Base-by-base conservation (phyloP, 352 stramenopile species). In the Phytophthora citricola region DNA sequence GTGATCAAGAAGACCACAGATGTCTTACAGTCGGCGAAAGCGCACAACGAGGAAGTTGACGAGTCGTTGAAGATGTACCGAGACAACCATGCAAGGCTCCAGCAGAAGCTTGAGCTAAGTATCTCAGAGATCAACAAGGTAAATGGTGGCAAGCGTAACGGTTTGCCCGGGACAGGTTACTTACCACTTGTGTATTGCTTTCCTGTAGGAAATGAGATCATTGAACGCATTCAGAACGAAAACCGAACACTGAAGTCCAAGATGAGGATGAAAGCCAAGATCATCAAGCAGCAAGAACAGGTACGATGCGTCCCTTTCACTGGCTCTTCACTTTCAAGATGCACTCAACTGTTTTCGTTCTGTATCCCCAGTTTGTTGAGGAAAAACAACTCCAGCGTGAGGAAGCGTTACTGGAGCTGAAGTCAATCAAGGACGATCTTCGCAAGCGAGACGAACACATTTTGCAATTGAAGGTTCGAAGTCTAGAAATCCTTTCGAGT, bases 81-180 rank as follows among this genome's bases (percentile, higher is more conserved):
- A 14, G 85, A 93, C 51, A 95, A 95, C 51, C 84, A 94, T 57
- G 72, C 72, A 27, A 87, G 76, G 0, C 71, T 97, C 14, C 87
- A 97, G 63, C 85, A 94, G 47, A 97, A 97, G 57, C 73, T 97
- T 2, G 87, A 97, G 53, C 45, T 95, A 22, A 96, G 89, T 58
- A 94, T 97, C 49, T 87, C 86, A 12, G 90, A 97, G 52, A 97
- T 97, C 73, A 96, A 97, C 65, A 97, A 97, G 86, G 87, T 95
- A 41, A 27, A 12, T 14, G 8, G 8, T 36, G 31, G 2, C 31
- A 11, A 11, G 24, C 24, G 31, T 14, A 12, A 3, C 14, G 31
- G 31, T 20, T 32, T 38, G 5, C 40, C 34, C 20, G 6, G 12
- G 17, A 22, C 24, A 24, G 14, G 22, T 31, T 43, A 24, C 51